Conservation (phyloP, 257 asterid species). For the Petrea volubilis region DNA sequence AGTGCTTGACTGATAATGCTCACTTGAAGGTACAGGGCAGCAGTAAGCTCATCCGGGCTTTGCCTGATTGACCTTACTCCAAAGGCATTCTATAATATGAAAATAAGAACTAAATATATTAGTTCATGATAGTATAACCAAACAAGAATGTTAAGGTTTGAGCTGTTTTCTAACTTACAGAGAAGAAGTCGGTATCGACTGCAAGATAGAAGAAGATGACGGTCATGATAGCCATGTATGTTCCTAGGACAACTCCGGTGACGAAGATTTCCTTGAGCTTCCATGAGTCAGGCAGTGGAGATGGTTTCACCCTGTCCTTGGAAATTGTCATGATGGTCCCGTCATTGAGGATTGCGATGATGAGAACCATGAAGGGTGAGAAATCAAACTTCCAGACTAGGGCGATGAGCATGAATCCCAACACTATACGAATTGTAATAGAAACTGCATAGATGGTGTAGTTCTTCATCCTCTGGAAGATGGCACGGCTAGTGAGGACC, state of each 20-base stretch:
- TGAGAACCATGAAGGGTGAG: conserved; percentile 90
- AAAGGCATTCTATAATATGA: conserved; percentile 38
- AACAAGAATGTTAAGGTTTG: neutral
- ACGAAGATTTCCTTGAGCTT: conserved; percentile 89
- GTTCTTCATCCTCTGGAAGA: conserved; percentile 94
- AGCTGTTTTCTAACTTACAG: conserved; percentile 33
- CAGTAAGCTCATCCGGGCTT: conserved; percentile 52
- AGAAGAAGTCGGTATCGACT: conserved; percentile 65
- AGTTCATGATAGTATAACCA: neutral
- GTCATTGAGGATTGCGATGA: conserved; percentile 85
- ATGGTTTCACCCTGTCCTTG: conserved; percentile 81
- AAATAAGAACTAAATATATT: neutral
- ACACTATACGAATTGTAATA: conserved; percentile 80
- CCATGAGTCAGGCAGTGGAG: conserved; percentile 95
- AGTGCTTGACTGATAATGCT: conserved; percentile 93
- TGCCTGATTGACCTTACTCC: conserved; percentile 52
- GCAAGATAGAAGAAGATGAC: conserved; percentile 81
- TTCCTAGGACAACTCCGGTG: conserved; percentile 84
- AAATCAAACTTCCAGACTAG: conserved; percentile 89
- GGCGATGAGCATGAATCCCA: conserved; percentile 91
- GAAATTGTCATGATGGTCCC: conserved; percentile 98
- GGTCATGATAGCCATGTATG: conserved; percentile 78
- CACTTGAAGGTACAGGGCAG: conserved; percentile 95
- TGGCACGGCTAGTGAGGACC: conserved; percentile 84
- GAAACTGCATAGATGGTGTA: conserved; percentile 91